These are phyloP conservation scores for Boletus pseudo-olivaceus DNA, from an alignment of 768 basidiomycete genomes.

Conservation along the genomic window DNA sequence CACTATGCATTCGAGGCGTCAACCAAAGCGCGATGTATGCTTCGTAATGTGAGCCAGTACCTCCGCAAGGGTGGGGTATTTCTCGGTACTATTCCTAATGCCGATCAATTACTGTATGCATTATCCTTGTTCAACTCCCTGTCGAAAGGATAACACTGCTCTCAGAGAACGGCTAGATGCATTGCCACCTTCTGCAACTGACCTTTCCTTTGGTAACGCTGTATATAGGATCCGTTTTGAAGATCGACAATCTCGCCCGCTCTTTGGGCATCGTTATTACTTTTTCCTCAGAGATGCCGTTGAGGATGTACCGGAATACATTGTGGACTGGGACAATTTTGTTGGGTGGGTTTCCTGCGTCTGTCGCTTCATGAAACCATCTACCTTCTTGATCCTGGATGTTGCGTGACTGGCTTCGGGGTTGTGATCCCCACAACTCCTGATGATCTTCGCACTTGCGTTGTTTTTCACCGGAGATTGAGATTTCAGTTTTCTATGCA, in stretches of 20 bases:
- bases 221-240: slow-evolving; percentile 91
- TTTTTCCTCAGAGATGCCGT: slow-evolving; percentile 96
- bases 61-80: slow-evolving; percentile 86
- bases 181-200: slow-evolving; percentile 60
- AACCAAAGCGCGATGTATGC: slow-evolving; percentile 85
- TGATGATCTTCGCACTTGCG: background rate
- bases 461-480: background rate
- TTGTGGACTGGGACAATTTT: slow-evolving; percentile 96
- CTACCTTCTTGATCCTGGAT: background rate
- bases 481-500: background rate
- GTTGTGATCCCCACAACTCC: background rate
- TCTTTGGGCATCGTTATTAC: slow-evolving; percentile 90
- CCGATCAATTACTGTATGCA: slow-evolving; percentile 76
- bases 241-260: slow-evolving; percentile 53
- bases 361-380: background rate
- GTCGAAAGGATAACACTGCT: slow-evolving; percentile 13
- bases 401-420: background rate
- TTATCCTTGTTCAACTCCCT: slow-evolving; percentile 1
- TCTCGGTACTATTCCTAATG: slow-evolving; percentile 95
- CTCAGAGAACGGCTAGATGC: slow-evolving; percentile 67
- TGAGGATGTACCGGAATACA: slow-evolving; percentile 94
- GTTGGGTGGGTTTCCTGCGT: slow-evolving; percentile 52
- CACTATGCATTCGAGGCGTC: slow-evolving; percentile 98
- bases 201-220: slow-evolving; percentile 83
- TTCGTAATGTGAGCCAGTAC: slow-evolving; percentile 81